Evolutionary conservation across 2,329 filamentous ascomycete species (phyloP).

Genomic region (Ophidiomyces ophidiicola): DNA sequence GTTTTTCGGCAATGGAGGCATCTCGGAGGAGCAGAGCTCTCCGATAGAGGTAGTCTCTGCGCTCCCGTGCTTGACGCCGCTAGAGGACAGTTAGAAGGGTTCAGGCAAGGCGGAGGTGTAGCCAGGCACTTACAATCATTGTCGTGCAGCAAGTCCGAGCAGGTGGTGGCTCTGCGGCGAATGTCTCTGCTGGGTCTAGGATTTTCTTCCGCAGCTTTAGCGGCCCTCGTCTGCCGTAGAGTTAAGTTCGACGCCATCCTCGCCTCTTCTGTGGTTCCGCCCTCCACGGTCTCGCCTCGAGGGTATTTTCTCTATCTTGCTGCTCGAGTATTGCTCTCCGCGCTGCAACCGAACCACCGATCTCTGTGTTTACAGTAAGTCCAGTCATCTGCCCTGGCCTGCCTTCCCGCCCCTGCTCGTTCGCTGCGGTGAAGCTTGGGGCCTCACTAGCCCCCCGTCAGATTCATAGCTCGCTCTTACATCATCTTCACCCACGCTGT

Average conservation of each 20-base stretch:
- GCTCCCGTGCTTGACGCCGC: slow-evolving; percentile 63
- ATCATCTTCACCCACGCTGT: neutral
- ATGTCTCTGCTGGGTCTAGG: neutral
- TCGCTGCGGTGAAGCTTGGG: slow-evolving; percentile 1
- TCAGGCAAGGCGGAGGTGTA: neutral
- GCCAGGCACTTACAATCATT: slow-evolving; percentile 16
- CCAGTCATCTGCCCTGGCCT: too few relatives aligned
- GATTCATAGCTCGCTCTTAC: slow-evolving; percentile 1
- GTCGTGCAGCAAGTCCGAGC: neutral
- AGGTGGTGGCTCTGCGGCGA: neutral
- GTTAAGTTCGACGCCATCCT: slow-evolving; percentile 8
- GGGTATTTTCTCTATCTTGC: neutral
- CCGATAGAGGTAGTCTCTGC: slow-evolving; percentile 81
- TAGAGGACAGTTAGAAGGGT: slow-evolving; percentile 21
- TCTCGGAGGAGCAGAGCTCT: slow-evolving; percentile 76
- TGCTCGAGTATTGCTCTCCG: neutral
- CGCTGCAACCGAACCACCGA: neutral
- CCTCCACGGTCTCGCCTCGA: neutral
- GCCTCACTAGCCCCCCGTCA: slow-evolving; percentile 3
- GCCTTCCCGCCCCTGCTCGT: neutral
- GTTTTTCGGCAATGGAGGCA: slow-evolving; percentile 84
- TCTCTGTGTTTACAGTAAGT: too few relatives aligned
- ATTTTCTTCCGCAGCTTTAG: slow-evolving; percentile 13
- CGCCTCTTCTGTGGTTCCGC: neutral
- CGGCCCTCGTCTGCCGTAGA: neutral